Percentiles rank a stretch among this genome's conserved stretches.
Evolutionary conservation across 2,329 filamentous ascomycete genomes (phyloP).

Genomic region (Hysterium pulicare): DNA sequence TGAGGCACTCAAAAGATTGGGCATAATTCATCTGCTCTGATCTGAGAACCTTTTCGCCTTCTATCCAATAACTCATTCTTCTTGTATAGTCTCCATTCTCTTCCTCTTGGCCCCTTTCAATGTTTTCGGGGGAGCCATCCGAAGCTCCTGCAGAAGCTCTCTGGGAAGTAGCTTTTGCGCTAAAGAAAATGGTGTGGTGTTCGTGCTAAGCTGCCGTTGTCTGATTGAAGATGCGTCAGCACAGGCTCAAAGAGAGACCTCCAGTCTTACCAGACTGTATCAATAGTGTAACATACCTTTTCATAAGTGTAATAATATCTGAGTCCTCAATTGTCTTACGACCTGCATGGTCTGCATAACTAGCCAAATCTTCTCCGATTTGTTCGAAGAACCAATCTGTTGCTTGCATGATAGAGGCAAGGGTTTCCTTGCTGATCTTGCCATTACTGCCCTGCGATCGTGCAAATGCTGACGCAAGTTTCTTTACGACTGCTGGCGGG

Average conservation of each 20-base stretch:
- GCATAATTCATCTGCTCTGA: conserved; percentile 43
- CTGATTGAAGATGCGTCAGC: conserved; percentile 49
- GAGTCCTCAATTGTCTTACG: conserved; percentile 82
- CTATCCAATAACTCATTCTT: too few relatives aligned
- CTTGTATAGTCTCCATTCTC: conserved; percentile 40
- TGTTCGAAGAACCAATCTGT: conserved; percentile 94
- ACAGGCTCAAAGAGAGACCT: conserved; percentile 6
- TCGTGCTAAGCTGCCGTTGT: conserved; percentile 70
- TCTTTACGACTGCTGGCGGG: conserved; percentile 69
- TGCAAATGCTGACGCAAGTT: conserved; percentile 66
- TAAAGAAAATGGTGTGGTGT: conserved; percentile 77
- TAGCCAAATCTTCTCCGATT: conserved; percentile 71
- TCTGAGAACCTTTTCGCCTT: too few relatives aligned
- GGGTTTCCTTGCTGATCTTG: conserved; percentile 69
- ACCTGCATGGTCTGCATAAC: conserved; percentile 77
- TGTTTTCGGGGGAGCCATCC: conserved; percentile 55
- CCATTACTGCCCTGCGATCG: conserved; percentile 64
- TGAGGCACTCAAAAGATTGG: conserved; percentile 75
- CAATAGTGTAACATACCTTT: conserved; percentile 58
- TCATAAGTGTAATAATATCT: conserved; percentile 79
- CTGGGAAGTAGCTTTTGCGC: conserved; percentile 78
- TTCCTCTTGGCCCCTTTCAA: conserved; percentile 44
- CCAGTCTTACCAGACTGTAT: too few relatives aligned
- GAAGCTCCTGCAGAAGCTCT: conserved; percentile 78
- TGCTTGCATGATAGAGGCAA: conserved; percentile 72